phyloP scores from a whole-genome alignment of 768 basidiomycete species.

The Mycena rosella region DNA sequence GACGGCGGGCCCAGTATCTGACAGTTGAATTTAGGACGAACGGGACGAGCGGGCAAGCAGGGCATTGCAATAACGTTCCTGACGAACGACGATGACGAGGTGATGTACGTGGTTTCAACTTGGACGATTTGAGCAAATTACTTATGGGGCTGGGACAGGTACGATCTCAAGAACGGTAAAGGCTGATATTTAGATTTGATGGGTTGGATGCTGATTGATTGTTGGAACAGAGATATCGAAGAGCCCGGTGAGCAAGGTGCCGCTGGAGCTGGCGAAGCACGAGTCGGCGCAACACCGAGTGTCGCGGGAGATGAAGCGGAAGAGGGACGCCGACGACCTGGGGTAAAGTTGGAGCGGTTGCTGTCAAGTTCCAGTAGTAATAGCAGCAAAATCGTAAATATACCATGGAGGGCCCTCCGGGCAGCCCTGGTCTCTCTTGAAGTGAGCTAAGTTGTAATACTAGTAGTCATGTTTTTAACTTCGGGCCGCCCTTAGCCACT shows the following conservation, averaged over 20 bases:
- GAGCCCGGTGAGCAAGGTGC: conserved; percentile 92
- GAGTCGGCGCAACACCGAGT: conserved; percentile 93
- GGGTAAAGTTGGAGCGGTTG: conserved; percentile 53
- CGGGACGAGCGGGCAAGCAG: conserved; percentile 96
- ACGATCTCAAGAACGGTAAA: conserved; percentile 94
- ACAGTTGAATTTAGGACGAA: conserved; percentile 73
- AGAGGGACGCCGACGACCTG: conserved; percentile 86
- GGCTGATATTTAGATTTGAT: background rate
- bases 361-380: too few relatives aligned
- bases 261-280: conserved; percentile 90
- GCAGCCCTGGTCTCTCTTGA: too few relatives aligned
- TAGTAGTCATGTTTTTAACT: too few relatives aligned
- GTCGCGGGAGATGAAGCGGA: conserved; percentile 95
- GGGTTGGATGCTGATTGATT: conserved; percentile 8
- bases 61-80: conserved; percentile 96
- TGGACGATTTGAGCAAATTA: conserved; percentile 24
- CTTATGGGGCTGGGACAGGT: conserved; percentile 62
- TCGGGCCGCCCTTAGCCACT: too few relatives aligned
- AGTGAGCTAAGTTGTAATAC: too few relatives aligned
- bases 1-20: conserved; percentile 4
- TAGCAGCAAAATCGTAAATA: too few relatives aligned
- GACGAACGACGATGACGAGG: conserved; percentile 95
- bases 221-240: conserved; percentile 84
- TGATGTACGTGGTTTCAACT: conserved; percentile 75
- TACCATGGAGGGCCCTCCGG: too few relatives aligned